These are phyloP conservation scores for Amanita molliuscula DNA, from an alignment of 768 basidiomycete species.

Conservation along the genomic window DNA sequence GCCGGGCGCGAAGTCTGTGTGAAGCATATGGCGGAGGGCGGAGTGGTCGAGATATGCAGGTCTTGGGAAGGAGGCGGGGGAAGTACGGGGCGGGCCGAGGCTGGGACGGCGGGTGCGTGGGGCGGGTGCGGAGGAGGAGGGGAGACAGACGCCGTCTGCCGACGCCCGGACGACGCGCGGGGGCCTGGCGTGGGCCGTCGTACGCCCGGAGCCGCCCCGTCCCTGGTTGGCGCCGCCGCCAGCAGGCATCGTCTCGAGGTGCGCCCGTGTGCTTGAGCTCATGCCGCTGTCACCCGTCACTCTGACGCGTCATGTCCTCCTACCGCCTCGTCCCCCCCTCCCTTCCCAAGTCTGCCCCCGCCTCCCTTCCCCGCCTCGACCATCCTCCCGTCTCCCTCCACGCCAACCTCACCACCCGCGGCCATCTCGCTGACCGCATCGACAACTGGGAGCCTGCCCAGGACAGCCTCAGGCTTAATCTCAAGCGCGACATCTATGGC, in stretches of 20 bases:
- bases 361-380: slow-evolving; percentile 79
- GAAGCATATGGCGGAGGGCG: slow-evolving; percentile 58
- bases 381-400: slow-evolving; percentile 80
- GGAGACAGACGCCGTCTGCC: slow-evolving; percentile 25
- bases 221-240: slow-evolving; percentile 10
- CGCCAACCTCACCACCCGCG: slow-evolving; percentile 38
- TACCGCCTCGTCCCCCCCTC: slow-evolving; percentile 52
- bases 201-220: slow-evolving; percentile 11
- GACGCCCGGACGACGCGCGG: slow-evolving; percentile 58
- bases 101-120: neutral
- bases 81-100: slow-evolving; percentile 15
- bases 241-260: slow-evolving; percentile 9
- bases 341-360: slow-evolving; percentile 47
- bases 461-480: slow-evolving; percentile 73
- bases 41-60: slow-evolving; percentile 75
- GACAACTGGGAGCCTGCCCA: slow-evolving; percentile 90
- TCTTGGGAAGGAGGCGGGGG: slow-evolving; percentile 39
- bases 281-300: slow-evolving; percentile 7
- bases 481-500: slow-evolving; percentile 79
- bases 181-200: slow-evolving; percentile 16
- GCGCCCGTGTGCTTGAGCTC: slow-evolving; percentile 9
- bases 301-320: slow-evolving; percentile 14
- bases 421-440: neutral
- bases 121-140: slow-evolving; percentile 26
- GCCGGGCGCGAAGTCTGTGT: slow-evolving; percentile 36